Percentiles rank a stretch among this genome's conserved stretches.
Evolutionary conservation across 2,329 filamentous ascomycete genomes (phyloP).

Genomic region (Pseudopyricularia javanii): DNA sequence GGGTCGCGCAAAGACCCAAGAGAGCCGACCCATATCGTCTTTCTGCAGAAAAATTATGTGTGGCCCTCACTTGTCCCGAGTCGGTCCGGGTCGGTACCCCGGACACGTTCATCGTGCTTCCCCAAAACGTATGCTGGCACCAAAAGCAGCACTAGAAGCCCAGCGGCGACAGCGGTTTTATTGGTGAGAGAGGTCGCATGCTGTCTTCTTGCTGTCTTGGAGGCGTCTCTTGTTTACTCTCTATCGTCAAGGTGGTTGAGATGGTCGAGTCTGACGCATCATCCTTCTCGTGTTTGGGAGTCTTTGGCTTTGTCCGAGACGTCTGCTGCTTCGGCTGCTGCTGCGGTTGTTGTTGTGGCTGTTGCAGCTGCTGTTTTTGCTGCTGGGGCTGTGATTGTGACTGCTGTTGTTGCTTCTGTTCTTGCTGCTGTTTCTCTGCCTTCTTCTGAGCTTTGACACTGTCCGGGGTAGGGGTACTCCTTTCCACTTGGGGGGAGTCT

Average conservation of each 20-base stretch:
- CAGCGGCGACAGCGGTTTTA: conserved; percentile 52
- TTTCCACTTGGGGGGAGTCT: conserved; percentile 29
- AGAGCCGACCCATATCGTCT: too few relatives aligned
- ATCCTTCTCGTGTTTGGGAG: conserved; percentile 22
- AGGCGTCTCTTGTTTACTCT: conserved; percentile 25
- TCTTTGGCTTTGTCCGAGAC: background rate
- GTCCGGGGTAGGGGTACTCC: conserved; percentile 52
- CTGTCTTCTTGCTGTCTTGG: conserved; percentile 23
- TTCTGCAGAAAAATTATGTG: too few relatives aligned
- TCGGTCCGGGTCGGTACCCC: background rate
- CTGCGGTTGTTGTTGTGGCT: conserved; percentile 6
- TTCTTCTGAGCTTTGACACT: conserved; percentile 41
- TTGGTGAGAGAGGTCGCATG: conserved; percentile 48
- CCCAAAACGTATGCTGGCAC: background rate
- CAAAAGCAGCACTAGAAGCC: conserved; percentile 28
- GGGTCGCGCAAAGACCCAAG: too few relatives aligned
- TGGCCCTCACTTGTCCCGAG: too few relatives aligned
- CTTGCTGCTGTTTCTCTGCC: background rate
- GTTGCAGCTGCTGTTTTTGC: conserved; percentile 25
- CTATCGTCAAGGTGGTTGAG: conserved; percentile 32
- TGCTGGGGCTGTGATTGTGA: conserved; percentile 26
- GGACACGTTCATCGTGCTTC: background rate
- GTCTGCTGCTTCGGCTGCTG: conserved; percentile 5
- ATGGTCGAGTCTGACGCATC: conserved; percentile 29
- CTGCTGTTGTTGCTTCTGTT: conserved; percentile 16